Conservation (phyloP, 768 basidiomycete species). For the Mycena leptocephala region DNA sequence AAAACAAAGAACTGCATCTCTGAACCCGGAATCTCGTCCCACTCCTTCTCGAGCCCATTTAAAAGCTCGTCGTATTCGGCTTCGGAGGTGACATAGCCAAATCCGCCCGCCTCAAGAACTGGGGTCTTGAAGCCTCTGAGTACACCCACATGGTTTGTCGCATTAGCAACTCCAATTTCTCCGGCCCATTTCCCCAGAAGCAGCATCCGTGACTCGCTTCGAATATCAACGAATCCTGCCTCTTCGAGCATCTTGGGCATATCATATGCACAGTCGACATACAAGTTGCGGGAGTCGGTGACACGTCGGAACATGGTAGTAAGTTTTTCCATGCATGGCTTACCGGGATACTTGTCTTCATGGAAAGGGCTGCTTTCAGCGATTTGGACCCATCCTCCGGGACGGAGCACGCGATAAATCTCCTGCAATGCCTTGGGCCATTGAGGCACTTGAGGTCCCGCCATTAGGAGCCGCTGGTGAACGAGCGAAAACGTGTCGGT, state of each 20-base stretch:
- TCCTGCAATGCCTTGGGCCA: slow-evolving; percentile 30
- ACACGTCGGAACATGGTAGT: slow-evolving; percentile 11
- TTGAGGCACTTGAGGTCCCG: slow-evolving; percentile 18
- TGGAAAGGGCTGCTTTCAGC: slow-evolving; percentile 18
- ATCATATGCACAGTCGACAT: slow-evolving; percentile 17
- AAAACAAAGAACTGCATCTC: slow-evolving; percentile 35
- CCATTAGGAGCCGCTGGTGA: slow-evolving; percentile 35
- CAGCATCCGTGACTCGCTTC: slow-evolving; percentile 30
- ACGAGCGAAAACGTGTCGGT: slow-evolving; percentile 30
- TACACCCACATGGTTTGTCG: slow-evolving; percentile 14
- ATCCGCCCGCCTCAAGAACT: slow-evolving; percentile 27
- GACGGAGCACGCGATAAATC: slow-evolving; percentile 33
- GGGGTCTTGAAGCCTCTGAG: slow-evolving; percentile 33
- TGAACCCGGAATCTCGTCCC: slow-evolving; percentile 36
- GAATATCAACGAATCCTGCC: slow-evolving; percentile 36
- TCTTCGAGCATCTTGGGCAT: slow-evolving; percentile 33
- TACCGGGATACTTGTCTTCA: slow-evolving; percentile 17
- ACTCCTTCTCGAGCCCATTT: slow-evolving; percentile 31
- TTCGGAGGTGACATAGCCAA: slow-evolving; percentile 26
- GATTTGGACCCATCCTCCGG: slow-evolving; percentile 36
- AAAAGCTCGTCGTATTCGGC: slow-evolving; percentile 32
- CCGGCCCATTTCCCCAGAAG: slow-evolving; percentile 28
- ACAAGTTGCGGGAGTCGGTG: slow-evolving; percentile 16
- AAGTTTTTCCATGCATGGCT: slow-evolving; percentile 29
- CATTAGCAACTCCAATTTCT: slow-evolving; percentile 16